Conservation (phyloP, 78 protist genomes). For the Dictyostelium brefeldianum region DNA sequence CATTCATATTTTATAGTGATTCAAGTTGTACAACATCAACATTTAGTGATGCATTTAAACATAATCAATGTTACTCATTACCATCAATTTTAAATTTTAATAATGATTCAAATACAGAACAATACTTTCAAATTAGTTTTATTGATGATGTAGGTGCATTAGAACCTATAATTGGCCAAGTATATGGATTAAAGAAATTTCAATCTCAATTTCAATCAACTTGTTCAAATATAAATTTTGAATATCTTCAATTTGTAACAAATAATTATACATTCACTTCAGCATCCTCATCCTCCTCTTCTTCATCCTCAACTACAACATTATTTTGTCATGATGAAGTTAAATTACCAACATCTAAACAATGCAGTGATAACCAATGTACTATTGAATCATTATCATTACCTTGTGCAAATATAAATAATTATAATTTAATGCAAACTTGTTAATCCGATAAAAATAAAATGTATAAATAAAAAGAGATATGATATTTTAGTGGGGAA, state of each 20-base stretch:
- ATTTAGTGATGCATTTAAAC: slow-evolving; percentile 12
- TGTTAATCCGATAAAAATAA: too few relatives aligned
- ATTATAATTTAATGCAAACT: not conserved
- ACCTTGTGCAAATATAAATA: not conserved
- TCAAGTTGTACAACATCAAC: not conserved
- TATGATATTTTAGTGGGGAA: too few relatives aligned
- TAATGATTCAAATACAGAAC: not conserved
- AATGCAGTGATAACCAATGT: not conserved
- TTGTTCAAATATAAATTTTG: not conserved
- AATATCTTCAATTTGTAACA: not conserved
- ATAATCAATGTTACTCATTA: slow-evolving; percentile 1
- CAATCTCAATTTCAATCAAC: not conserved
- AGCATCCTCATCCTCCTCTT: not conserved
- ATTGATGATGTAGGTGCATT: not conserved
- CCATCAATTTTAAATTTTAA: not conserved
- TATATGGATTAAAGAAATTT: slow-evolving; percentile 14
- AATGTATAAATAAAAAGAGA: too few relatives aligned
- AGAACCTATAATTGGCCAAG: not conserved
- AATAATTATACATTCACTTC: not conserved
- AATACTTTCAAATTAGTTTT: not conserved
- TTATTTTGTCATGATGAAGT: not conserved
- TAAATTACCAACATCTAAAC: not conserved
- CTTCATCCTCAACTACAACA: not conserved
- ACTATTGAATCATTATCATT: not conserved
- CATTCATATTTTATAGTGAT: not conserved